A percentile compares a stretch with the other conserved stretches of the same genome.
phyloP scores from a whole-genome alignment of 305 asterid species.

The Solanum chacoense region DNA sequence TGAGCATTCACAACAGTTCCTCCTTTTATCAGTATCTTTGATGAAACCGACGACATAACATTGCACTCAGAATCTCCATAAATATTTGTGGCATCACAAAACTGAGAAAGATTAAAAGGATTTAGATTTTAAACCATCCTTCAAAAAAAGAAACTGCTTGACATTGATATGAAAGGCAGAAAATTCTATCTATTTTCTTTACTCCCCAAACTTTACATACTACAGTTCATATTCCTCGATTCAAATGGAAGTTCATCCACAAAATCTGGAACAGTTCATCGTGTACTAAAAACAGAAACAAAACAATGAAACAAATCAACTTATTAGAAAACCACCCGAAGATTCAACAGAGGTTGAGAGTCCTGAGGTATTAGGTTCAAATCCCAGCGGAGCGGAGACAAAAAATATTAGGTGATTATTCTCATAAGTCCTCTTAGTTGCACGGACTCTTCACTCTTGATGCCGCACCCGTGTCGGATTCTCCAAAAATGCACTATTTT shows the following conservation, averaged over 20 bases:
- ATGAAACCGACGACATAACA: slow-evolving; percentile 14
- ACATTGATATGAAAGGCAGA: not conserved
- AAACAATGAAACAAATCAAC: not conserved
- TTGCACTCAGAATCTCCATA: slow-evolving; percentile 37
- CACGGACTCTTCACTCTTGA: not conserved
- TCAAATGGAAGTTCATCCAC: not conserved
- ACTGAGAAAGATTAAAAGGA: slow-evolving; percentile 21
- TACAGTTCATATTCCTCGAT: not conserved
- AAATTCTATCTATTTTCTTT: not conserved
- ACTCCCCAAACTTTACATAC: not conserved
- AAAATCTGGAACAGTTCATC: not conserved
- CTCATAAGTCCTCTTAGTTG: not conserved
- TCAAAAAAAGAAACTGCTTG: not conserved
- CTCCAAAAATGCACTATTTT: not conserved
- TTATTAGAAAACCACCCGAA: not conserved
- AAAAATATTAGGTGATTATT: not conserved
- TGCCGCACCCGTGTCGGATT: not conserved
- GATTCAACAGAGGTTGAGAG: not conserved
- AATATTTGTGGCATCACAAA: slow-evolving; percentile 46
- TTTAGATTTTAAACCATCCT: not conserved
- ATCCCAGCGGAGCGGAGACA: not conserved
- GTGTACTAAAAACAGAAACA: not conserved
- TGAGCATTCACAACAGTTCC: slow-evolving; percentile 94
- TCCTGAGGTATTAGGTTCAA: not conserved
- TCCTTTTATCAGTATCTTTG: slow-evolving; percentile 80